phyloP scores from a whole-genome alignment of 164 flowering plant genomes.

The Aristolochia contorta region DNA sequence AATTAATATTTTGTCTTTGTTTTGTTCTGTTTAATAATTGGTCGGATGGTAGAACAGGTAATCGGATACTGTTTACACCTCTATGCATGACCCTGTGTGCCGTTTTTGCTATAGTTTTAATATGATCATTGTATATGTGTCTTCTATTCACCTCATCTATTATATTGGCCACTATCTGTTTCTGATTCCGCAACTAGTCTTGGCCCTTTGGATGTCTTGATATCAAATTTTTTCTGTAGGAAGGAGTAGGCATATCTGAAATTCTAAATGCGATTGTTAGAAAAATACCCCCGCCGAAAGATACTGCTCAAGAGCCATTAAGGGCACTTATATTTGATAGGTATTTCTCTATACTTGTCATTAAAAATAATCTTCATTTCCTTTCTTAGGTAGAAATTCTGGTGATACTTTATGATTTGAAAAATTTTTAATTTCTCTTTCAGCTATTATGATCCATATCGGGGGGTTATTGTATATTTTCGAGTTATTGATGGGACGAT shows the following conservation, averaged over 20 bases:
- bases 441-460: conserved; percentile 96
- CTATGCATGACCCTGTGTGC: too few relatives aligned
- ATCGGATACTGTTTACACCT: too few relatives aligned
- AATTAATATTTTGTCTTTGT: too few relatives aligned
- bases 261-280: conserved; percentile 79
- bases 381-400: neutral
- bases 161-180: too few relatives aligned
- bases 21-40: too few relatives aligned
- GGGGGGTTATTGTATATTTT: conserved; percentile 92
- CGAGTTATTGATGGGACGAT: conserved; percentile 86
- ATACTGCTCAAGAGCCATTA: conserved; percentile 62
- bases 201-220: neutral
- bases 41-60: too few relatives aligned
- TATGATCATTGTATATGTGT: too few relatives aligned
- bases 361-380: neutral
- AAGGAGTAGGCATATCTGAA: conserved; percentile 83
- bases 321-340: conserved; percentile 98
- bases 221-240: conserved; percentile 34
- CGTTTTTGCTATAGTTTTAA: too few relatives aligned
- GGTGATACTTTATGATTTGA: too few relatives aligned
- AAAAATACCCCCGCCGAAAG: conserved; percentile 67
- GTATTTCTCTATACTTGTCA: conserved; percentile 20
- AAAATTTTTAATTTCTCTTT: conserved; percentile 8
- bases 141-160: too few relatives aligned
- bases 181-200: too few relatives aligned